These are phyloP conservation scores for Solanum arcanum DNA, from an alignment of 257 asterid species.

Conservation along the genomic window DNA sequence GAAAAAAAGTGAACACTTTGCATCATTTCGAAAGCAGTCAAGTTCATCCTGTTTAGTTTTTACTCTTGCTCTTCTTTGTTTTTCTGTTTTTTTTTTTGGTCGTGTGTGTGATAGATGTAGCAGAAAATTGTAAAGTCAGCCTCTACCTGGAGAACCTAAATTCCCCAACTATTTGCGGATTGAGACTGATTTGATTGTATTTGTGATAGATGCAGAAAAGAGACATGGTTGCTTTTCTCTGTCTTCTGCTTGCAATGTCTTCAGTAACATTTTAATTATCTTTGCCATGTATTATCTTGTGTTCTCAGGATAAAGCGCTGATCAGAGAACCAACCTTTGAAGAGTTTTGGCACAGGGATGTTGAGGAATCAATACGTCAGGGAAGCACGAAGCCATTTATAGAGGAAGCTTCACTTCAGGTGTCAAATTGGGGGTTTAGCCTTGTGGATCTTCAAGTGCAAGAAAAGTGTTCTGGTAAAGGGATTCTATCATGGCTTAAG, in stretches of 20 bases:
- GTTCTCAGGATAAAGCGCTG: conserved; percentile 43
- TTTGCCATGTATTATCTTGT: background rate
- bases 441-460: conserved; percentile 60
- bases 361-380: conserved; percentile 76
- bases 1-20: background rate
- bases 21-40: background rate
- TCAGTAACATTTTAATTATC: background rate
- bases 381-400: conserved; percentile 47
- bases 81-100: background rate
- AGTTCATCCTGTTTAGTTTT: background rate
- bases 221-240: background rate
- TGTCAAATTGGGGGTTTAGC: conserved; percentile 79
- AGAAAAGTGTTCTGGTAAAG: conserved; percentile 39
- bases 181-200: background rate
- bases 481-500: conserved; percentile 61
- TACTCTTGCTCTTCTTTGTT: background rate
- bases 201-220: background rate
- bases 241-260: background rate
- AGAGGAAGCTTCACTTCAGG: conserved; percentile 81
- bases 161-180: background rate
- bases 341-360: conserved; percentile 77
- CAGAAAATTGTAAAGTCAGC: background rate
- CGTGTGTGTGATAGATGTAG: background rate
- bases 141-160: background rate
- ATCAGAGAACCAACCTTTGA: conserved; percentile 36